phyloP scores from a whole-genome alignment of 768 basidiomycete genomes.

The Tricholoma furcatifolium region DNA sequence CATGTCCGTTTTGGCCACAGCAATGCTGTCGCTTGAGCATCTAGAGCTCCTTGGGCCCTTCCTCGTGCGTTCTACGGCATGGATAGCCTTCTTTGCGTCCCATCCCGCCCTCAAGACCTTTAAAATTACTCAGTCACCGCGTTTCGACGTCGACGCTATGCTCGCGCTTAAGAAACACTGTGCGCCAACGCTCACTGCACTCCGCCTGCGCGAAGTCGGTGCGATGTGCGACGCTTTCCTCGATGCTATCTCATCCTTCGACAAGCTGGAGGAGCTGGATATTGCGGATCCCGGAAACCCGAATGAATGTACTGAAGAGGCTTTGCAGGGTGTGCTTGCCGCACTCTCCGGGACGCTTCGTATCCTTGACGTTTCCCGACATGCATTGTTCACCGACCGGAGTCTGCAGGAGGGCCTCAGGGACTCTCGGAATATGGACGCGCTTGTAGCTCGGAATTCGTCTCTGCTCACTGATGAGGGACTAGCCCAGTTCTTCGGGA shows the following conservation, averaged over 20 bases:
- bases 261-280: conserved; percentile 59
- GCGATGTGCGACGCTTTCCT: conserved; percentile 67
- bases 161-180: conserved; percentile 56
- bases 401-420: conserved; percentile 63
- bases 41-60: conserved; percentile 88
- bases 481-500: conserved; percentile 64
- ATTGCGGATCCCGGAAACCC: conserved; percentile 57
- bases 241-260: conserved; percentile 24
- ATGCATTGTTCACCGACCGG: conserved; percentile 56
- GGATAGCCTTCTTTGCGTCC: conserved; percentile 71
- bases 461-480: conserved; percentile 69
- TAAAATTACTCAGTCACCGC: conserved; percentile 80
- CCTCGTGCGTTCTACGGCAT: conserved; percentile 70
- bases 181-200: conserved; percentile 48
- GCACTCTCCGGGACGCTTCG: conserved; percentile 54
- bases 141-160: conserved; percentile 75
- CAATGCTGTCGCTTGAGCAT: conserved; percentile 64
- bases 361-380: conserved; percentile 70
- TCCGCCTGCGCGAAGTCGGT: conserved; percentile 80
- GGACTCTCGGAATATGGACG: conserved; percentile 44
- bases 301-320: conserved; percentile 52
- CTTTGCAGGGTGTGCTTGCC: conserved; percentile 53
- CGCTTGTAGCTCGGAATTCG: conserved; percentile 55
- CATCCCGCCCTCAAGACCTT: conserved; percentile 68
- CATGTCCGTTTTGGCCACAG: conserved; percentile 55